A percentile compares a stretch with the other conserved stretches of the same genome.
These are phyloP conservation scores for Grosmannia clavigera DNA, from an alignment of 2,329 filamentous ascomycete species.

Conservation along the genomic window DNA sequence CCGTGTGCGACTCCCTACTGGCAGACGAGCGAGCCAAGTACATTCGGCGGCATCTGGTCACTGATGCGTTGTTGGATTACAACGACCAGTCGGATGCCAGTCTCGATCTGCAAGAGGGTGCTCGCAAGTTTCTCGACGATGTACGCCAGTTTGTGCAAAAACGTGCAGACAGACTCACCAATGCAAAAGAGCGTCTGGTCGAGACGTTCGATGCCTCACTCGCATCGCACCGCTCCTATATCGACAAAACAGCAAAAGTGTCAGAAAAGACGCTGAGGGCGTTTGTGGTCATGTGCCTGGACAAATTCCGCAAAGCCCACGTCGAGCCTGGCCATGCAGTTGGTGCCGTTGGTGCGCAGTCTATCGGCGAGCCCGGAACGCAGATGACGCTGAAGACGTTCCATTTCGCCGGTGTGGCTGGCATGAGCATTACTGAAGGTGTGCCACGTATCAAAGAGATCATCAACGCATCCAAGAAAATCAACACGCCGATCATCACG, in stretches of 20 bases:
- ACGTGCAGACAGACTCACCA: conserved; percentile 44
- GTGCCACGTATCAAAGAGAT: conserved; percentile 99
- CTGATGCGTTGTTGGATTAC: conserved; percentile 52
- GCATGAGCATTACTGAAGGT: conserved; percentile 99
- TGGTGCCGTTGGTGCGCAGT: conserved; percentile 90
- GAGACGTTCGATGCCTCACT: conserved; percentile 20
- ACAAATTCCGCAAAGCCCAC: conserved; percentile 82
- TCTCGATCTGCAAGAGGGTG: conserved; percentile 71
- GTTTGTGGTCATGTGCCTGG: conserved; percentile 73
- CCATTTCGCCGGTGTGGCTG: conserved; percentile 98
- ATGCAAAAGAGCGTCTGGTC: conserved; percentile 34
- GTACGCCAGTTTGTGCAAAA: conserved; percentile 59
- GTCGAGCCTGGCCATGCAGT: conserved; percentile 94
- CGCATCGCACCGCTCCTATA: conserved; percentile 25
- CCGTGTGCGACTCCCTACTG: conserved; percentile 56
- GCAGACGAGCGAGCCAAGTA: conserved; percentile 55
- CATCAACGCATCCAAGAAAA: conserved; percentile 91
- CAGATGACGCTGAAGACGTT: conserved; percentile 99
- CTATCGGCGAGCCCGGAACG: conserved; percentile 93
- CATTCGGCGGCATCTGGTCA: conserved; percentile 45
- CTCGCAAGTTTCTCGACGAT: conserved; percentile 66
- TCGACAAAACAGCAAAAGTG: conserved; percentile 72
- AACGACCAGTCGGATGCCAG: conserved; percentile 55
- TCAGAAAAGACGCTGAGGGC: conserved; percentile 58
- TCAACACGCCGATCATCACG: conserved; percentile 87